phyloP scores from a whole-genome alignment of 2,329 filamentous ascomycete species.

The Paecilomyces niveus region DNA sequence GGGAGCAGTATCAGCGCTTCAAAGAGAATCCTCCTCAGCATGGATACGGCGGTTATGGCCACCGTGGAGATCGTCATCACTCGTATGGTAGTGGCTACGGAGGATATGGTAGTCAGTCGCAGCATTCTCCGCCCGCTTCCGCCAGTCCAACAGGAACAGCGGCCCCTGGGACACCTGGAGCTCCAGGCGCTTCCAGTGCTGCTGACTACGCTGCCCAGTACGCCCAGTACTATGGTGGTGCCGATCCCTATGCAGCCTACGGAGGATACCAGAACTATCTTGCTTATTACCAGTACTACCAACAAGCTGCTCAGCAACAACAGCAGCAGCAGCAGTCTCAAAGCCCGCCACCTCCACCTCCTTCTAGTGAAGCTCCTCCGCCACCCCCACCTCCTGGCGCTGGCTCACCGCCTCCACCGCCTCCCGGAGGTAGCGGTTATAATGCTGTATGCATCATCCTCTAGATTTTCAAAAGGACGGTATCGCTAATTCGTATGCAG shows the following conservation, averaged over 20 bases:
- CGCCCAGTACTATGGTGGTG: constrained; percentile 66
- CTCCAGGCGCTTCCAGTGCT: constrained; percentile 24
- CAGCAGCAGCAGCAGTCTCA: constrained; percentile 32
- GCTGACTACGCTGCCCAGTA: constrained; percentile 75
- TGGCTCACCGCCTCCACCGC: constrained; percentile 52
- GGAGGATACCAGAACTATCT: constrained; percentile 75
- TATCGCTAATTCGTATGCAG: constrained; percentile 18
- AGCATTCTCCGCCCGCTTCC: constrained; percentile 39
- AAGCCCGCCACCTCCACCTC: constrained; percentile 52
- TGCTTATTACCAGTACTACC: constrained; percentile 61
- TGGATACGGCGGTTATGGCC: constrained; percentile 52
- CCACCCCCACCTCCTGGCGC: constrained; percentile 59
- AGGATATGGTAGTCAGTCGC: constrained; percentile 30
- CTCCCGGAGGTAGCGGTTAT: constrained; percentile 50
- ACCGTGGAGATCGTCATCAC: constrained; percentile 42
- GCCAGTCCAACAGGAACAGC: constrained; percentile 39
- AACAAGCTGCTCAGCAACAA: constrained; percentile 52
- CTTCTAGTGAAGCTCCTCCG: constrained; percentile 46
- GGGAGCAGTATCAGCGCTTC: constrained; percentile 82
- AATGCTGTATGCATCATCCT: constrained; percentile 48
- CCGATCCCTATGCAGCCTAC: constrained; percentile 83
- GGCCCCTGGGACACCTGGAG: constrained; percentile 25
- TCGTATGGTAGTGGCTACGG: constrained; percentile 26
- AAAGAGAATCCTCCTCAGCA: constrained; percentile 71
- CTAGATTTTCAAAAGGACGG: not conserved